These are phyloP conservation scores for Byssothecium circinans DNA, from an alignment of 2,329 filamentous ascomycete species.

Conservation along the genomic window DNA sequence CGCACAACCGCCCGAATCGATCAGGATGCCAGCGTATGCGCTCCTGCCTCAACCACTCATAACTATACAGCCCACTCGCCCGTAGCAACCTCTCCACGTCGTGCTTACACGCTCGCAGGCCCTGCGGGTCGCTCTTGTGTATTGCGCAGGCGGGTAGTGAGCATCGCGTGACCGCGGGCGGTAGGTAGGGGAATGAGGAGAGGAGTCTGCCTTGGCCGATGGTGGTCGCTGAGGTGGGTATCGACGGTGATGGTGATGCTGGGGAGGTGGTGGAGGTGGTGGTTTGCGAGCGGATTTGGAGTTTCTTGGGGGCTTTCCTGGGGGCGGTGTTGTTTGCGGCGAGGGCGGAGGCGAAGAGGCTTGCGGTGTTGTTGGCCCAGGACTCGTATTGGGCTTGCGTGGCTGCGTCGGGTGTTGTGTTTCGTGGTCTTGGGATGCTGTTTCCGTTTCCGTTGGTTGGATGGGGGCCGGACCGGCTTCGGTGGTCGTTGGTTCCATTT, in stretches of 20 bases:
- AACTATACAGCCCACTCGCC: slow-evolving; percentile 38
- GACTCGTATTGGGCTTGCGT: slow-evolving; percentile 31
- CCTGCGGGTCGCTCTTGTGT: slow-evolving; percentile 23
- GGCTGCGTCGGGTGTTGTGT: slow-evolving; percentile 20
- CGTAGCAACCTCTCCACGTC: slow-evolving; percentile 36
- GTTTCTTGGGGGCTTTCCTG: slow-evolving; percentile 28
- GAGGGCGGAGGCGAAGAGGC: slow-evolving; percentile 30
- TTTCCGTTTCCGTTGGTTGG: not conserved
- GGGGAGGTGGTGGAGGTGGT: slow-evolving; percentile 12
- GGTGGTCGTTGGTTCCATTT: not conserved
- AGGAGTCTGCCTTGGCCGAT: slow-evolving; percentile 33
- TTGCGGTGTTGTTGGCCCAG: slow-evolving; percentile 33
- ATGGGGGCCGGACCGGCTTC: not conserved
- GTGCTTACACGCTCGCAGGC: slow-evolving; percentile 38
- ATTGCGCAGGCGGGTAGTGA: slow-evolving; percentile 22
- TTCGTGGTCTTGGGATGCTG: not conserved
- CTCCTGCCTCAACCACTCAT: slow-evolving; percentile 41
- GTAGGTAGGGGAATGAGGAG: slow-evolving; percentile 34
- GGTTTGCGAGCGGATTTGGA: slow-evolving; percentile 17
- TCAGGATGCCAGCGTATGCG: slow-evolving; percentile 42
- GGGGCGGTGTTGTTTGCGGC: slow-evolving; percentile 20
- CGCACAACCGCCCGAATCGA: slow-evolving; percentile 39
- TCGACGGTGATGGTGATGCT: slow-evolving; percentile 37
- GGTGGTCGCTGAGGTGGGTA: slow-evolving; percentile 15
- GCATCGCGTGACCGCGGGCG: slow-evolving; percentile 25